These are phyloP conservation scores for Russula emetica DNA, from an alignment of 768 basidiomycete genomes.

Conservation along the genomic window DNA sequence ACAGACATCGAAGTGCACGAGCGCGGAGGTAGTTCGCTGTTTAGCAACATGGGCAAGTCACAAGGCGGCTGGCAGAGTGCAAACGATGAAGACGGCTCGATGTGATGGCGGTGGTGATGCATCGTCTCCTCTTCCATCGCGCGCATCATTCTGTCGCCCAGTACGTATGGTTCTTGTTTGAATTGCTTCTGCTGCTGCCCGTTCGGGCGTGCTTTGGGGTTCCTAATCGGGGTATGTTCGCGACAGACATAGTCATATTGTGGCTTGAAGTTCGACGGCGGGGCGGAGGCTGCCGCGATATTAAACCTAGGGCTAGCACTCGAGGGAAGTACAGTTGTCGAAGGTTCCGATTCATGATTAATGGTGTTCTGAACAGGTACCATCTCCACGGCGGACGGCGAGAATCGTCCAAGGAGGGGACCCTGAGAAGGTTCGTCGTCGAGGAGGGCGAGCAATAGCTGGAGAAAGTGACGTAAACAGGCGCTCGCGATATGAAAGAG, in stretches of 20 bases:
- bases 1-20: slow-evolving; percentile 20
- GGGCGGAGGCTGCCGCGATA: neutral
- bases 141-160: neutral
- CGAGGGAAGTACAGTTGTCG: slow-evolving; percentile 1
- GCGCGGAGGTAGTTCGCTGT: slow-evolving; percentile 17
- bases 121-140: neutral
- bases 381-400: slow-evolving; percentile 17
- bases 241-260: neutral
- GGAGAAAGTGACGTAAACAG: slow-evolving; percentile 24
- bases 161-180: neutral
- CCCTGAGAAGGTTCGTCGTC: slow-evolving; percentile 23
- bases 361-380: slow-evolving; percentile 2
- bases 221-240: neutral
- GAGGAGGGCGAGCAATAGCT: slow-evolving; percentile 23
- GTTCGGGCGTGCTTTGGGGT: neutral
- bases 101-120: neutral
- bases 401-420: slow-evolving; percentile 20
- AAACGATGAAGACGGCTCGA: slow-evolving; percentile 22
- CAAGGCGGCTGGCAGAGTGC: slow-evolving; percentile 11
- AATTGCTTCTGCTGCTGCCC: neutral
- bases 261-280: neutral
- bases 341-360: slow-evolving; percentile 2
- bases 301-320: neutral
- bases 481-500: slow-evolving; percentile 21
- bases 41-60: slow-evolving; percentile 23